Evolutionary conservation across 805 yeast species (phyloP).

Genomic region (Cyberlindnera japonica): DNA sequence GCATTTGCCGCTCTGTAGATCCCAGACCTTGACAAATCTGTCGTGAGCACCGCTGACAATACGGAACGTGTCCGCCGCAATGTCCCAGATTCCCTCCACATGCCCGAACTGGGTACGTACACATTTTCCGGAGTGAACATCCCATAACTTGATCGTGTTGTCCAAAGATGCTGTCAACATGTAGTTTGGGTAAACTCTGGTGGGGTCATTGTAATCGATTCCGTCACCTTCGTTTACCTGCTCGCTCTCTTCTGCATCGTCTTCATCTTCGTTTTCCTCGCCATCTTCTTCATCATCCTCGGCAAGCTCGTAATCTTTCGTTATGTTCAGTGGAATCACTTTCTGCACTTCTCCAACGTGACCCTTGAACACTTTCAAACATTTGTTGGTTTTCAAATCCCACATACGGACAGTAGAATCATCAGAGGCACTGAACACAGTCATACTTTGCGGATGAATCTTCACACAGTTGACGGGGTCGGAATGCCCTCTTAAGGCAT

Average conservation of each 20-base stretch:
- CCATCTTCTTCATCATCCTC: slow-evolving; percentile 33
- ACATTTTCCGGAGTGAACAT: slow-evolving; percentile 80
- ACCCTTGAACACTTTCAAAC: slow-evolving; percentile 75
- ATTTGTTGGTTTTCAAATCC: slow-evolving; percentile 79
- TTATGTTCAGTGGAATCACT: slow-evolving; percentile 78
- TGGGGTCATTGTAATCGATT: slow-evolving; percentile 25
- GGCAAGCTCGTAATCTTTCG: slow-evolving; percentile 53
- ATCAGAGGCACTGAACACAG: slow-evolving; percentile 84
- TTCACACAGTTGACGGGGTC: slow-evolving; percentile 92
- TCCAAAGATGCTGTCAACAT: slow-evolving; percentile 83
- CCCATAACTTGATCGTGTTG: slow-evolving; percentile 92
- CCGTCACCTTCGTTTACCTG: slow-evolving; percentile 28
- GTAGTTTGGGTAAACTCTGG: slow-evolving; percentile 67
- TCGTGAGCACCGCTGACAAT: slow-evolving; percentile 95
- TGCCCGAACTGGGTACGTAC: slow-evolving; percentile 95
- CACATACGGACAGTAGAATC: slow-evolving; percentile 93
- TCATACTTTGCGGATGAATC: slow-evolving; percentile 72
- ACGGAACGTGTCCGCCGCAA: slow-evolving; percentile 93
- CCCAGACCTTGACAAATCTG: slow-evolving; percentile 89
- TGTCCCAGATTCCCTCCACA: slow-evolving; percentile 97
- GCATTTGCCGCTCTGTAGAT: slow-evolving; percentile 88
- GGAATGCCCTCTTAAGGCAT: slow-evolving; percentile 87
- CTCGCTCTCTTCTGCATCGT: slow-evolving; percentile 16
- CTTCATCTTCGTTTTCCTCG: slow-evolving; percentile 10
- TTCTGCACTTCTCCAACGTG: slow-evolving; percentile 94